Conservation (phyloP, 805 yeast species). For the Wickerhamiella bombiphila region DNA sequence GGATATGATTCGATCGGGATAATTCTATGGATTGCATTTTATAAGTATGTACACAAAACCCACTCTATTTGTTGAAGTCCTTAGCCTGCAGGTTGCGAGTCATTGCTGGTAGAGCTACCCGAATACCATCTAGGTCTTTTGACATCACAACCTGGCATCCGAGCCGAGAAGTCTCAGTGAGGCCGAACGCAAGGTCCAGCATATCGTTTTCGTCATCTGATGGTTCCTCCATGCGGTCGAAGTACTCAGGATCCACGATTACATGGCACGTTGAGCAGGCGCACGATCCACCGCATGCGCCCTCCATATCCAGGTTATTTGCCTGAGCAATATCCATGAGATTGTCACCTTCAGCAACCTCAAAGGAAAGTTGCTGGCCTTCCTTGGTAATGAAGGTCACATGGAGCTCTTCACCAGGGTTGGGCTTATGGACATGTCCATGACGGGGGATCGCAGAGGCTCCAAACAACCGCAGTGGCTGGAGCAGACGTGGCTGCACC, state of each 20-base stretch:
- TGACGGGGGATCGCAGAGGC: conserved; percentile 27
- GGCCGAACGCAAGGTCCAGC: conserved; percentile 94
- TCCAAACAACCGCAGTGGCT: conserved; percentile 1
- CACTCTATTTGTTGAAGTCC: conserved; percentile 41
- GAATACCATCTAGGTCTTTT: conserved; percentile 78
- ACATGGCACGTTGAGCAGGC: conserved; percentile 98
- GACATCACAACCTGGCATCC: conserved; percentile 90
- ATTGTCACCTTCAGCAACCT: conserved; percentile 86
- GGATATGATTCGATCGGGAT: conserved; percentile 49
- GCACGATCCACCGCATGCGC: conserved; percentile 98
- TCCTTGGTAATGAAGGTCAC: conserved; percentile 86
- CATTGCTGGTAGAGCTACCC: conserved; percentile 96
- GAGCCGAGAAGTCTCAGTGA: conserved; percentile 89
- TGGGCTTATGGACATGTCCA: conserved; percentile 82
- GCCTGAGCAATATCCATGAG: conserved; percentile 91
- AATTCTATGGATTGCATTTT: not conserved
- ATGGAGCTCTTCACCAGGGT: conserved; percentile 81
- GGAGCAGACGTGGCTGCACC: too few species aligned
- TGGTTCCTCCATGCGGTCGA: conserved; percentile 86
- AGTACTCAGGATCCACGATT: conserved; percentile 87
- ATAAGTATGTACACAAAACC: too few species aligned
- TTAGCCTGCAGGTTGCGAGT: conserved; percentile 77
- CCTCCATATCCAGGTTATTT: conserved; percentile 82
- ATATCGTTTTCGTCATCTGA: conserved; percentile 96
- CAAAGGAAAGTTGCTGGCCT: conserved; percentile 66